Evolutionary conservation across 306 rosid species (phyloP).

Genomic region (Medicago truncatula): DNA sequence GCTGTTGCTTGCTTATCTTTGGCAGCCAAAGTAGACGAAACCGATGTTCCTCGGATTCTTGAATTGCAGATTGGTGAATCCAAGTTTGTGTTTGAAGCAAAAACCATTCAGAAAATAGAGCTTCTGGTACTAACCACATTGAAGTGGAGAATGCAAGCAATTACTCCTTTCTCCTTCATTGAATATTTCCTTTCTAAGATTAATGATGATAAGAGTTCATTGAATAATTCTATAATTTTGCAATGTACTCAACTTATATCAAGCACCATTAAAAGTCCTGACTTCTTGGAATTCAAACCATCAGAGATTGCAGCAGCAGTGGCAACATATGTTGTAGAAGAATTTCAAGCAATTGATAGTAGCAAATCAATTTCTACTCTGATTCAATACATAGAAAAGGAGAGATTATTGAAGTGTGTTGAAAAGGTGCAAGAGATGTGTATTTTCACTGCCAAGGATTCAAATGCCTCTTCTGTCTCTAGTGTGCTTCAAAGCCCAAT

Average conservation of each 20-base stretch:
- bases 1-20: slow-evolving; percentile 90
- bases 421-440: slow-evolving; percentile 52
- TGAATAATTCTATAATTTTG: slow-evolving; percentile 44
- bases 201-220: slow-evolving; percentile 56
- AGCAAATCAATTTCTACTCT: slow-evolving; percentile 64
- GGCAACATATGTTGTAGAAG: slow-evolving; percentile 68
- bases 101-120: slow-evolving; percentile 94
- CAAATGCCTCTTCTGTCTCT: slow-evolving; percentile 47
- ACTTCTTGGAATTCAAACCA: slow-evolving; percentile 90
- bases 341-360: slow-evolving; percentile 61
- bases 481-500: slow-evolving; percentile 78
- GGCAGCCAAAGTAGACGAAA: slow-evolving; percentile 93
- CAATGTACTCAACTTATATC: slow-evolving; percentile 66
- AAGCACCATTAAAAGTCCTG: slow-evolving; percentile 68
- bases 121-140: slow-evolving; percentile 85
- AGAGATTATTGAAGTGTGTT: slow-evolving; percentile 71
- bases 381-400: slow-evolving; percentile 73
- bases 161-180: slow-evolving; percentile 84
- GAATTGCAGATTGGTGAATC: slow-evolving; percentile 91
- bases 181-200: slow-evolving; percentile 79
- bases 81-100: slow-evolving; percentile 81
- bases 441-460: slow-evolving; percentile 43
- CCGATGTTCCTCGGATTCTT: slow-evolving; percentile 66
- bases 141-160: slow-evolving; percentile 92
- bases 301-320: slow-evolving; percentile 96